Base-by-base conservation (phyloP, 208 protist genomes). In the Leishmania martiniquensis region DNA sequence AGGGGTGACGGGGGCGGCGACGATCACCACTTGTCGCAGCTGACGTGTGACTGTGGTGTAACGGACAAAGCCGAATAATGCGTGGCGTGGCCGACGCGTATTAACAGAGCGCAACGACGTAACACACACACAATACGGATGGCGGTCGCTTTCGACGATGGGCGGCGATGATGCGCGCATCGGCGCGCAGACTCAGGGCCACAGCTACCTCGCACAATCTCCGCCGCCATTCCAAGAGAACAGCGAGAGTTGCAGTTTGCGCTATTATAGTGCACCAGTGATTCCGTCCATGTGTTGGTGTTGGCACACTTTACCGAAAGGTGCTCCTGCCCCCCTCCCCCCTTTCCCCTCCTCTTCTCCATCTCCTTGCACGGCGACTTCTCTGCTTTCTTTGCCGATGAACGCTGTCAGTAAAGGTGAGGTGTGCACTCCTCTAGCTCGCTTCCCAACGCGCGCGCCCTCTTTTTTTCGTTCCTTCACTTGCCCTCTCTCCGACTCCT, bases 51-150 rank as follows among this genome's bases (percentile, higher is more conserved):
- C 25, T 13, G 37, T 34, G 63, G 42, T 69, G 37, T 69, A 49
- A 69, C 39, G 10, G 63, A 69, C 37, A 49, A 42, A 49, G 25
- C 49, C 63, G 63, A 69, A 69, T 69, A 69, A 69, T 69, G 63
- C 63, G 63, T 69, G 63, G 49, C 34, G 1, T 49, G 29, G 25
- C 25, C 63, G 4, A 47, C 42, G 63, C 63, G 63, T 29, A 49
- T n/a, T 69, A 34, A 69, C 63, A 29, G 49, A 34, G 9, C 49
- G 52, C 63, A 60, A 71, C 13, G 47, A 76, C 44, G 25, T 59
- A 47, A 47, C 52, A 68, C 54, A 22, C 39, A 71, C 32, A 75
- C 4, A 45, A n/a, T 32, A 68, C 5, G 15, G 20, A 13, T 69
- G 39, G 2, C 25, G 10, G 17, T 69, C 47, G 3, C 17, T 69